Percentiles rank a stretch among this genome's conserved stretches.
phyloP scores from a whole-genome alignment of 768 basidiomycete genomes.

The Glaciozyma martinii region DNA sequence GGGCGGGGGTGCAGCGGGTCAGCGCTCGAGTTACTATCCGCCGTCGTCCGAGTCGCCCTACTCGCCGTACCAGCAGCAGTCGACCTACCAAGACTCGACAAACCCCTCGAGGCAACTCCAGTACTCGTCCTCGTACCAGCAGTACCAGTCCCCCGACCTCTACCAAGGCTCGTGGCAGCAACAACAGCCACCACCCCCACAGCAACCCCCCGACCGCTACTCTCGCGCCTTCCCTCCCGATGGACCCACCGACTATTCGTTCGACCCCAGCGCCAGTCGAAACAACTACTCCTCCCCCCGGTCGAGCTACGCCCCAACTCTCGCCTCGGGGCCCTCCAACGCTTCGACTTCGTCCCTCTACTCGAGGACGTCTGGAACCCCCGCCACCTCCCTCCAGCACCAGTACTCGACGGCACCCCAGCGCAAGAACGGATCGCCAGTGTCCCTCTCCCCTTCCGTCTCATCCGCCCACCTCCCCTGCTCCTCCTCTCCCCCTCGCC shows the following conservation, averaged over 20 bases:
- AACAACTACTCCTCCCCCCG: constrained; percentile 4
- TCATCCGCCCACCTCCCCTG: background rate
- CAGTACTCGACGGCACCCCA: background rate
- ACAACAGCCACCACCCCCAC: background rate
- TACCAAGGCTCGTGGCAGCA: background rate
- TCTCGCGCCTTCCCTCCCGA: background rate
- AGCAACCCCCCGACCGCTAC: background rate
- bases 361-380: background rate
- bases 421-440: constrained; percentile 11
- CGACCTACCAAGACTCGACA: background rate
- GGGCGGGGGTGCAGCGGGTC: too few relatives aligned
- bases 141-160: background rate
- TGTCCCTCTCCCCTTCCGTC: constrained; percentile 11
- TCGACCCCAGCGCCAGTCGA: background rate
- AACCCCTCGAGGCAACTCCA: background rate
- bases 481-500: constrained; percentile 9
- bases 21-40: too few relatives aligned
- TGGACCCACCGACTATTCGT: background rate
- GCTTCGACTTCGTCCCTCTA: constrained; percentile 14
- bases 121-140: background rate
- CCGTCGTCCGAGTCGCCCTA: too few relatives aligned
- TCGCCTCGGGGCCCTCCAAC: constrained; percentile 21
- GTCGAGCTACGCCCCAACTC: constrained; percentile 6
- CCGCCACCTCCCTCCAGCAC: background rate
- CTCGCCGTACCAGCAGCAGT: background rate